Conservation (phyloP, 345 rosid species). For the Rhodomyrtus tomentosa region DNA sequence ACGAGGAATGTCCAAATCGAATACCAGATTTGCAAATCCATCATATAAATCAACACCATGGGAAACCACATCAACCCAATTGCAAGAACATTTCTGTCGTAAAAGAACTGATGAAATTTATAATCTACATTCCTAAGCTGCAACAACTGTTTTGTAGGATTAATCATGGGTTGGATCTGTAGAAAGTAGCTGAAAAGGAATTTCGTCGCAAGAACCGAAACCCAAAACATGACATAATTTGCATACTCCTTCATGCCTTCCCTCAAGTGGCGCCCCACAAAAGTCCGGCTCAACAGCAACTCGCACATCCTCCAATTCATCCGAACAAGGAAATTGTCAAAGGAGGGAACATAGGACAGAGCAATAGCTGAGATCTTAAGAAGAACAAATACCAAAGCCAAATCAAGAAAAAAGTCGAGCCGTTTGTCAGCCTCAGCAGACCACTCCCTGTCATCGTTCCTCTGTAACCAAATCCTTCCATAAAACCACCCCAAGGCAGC, state of each 20-base stretch:
- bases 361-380: slow-evolving; percentile 62
- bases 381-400: slow-evolving; percentile 39
- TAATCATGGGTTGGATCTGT: slow-evolving; percentile 71
- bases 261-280: slow-evolving; percentile 79
- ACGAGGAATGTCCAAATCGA: slow-evolving; percentile 53
- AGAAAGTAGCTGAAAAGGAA: slow-evolving; percentile 70
- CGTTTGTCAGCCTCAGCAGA: slow-evolving; percentile 50
- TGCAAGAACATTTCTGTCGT: slow-evolving; percentile 39
- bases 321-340: slow-evolving; percentile 62
- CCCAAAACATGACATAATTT: slow-evolving; percentile 67
- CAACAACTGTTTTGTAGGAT: slow-evolving; percentile 45
- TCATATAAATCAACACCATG: slow-evolving; percentile 57
- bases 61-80: slow-evolving; percentile 71
- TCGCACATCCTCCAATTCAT: slow-evolving; percentile 49
- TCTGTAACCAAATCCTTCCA: slow-evolving; percentile 68
- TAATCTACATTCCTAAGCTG: slow-evolving; percentile 22
- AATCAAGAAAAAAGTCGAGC: slow-evolving; percentile 44
- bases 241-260: slow-evolving; percentile 64
- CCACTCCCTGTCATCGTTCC: slow-evolving; percentile 46
- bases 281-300: slow-evolving; percentile 40
- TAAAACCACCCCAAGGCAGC: slow-evolving; percentile 60
- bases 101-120: slow-evolving; percentile 38
- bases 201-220: slow-evolving; percentile 56
- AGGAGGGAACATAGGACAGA: slow-evolving; percentile 63
- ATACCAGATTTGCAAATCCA: slow-evolving; percentile 96